Percentiles rank a stretch among this genome's conserved stretches.
Conservation (phyloP, 345 rosid genomes). For the Syzygium grande region DNA sequence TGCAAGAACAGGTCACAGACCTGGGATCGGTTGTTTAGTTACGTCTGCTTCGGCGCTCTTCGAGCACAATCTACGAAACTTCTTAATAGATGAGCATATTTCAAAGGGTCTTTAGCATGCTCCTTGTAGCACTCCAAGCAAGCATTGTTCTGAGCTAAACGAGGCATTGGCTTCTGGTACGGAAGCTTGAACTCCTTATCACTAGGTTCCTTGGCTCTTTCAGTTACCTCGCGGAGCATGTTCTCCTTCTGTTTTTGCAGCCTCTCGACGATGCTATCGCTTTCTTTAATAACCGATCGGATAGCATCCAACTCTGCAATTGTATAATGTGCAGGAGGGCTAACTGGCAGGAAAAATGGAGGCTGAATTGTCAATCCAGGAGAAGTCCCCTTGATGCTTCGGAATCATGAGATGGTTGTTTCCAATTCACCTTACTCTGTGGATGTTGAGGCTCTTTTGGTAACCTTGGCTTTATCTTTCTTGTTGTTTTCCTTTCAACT, state of each 20-base stretch:
- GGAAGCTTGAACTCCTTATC: constrained; percentile 91
- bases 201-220: constrained; percentile 68
- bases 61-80: constrained; percentile 65
- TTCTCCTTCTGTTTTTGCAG: constrained; percentile 60
- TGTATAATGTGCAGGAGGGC: constrained; percentile 17
- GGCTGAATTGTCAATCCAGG: constrained; percentile 49
- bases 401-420: constrained; percentile 30
- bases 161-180: constrained; percentile 71
- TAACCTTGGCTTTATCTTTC: constrained; percentile 45
- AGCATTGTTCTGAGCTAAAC: constrained; percentile 61
- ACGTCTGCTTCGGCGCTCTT: not conserved
- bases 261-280: constrained; percentile 65
- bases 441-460: constrained; percentile 19
- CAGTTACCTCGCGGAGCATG: constrained; percentile 57
- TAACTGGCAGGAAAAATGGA: constrained; percentile 27
- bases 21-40: not conserved
- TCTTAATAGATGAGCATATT: constrained; percentile 47
- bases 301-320: constrained; percentile 61
- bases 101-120: constrained; percentile 38
- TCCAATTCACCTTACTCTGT: constrained; percentile 31
- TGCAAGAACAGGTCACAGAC: not conserved
- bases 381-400: too few relatives aligned
- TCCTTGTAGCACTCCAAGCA: constrained; percentile 79
- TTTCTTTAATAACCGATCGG: constrained; percentile 46
- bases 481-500: constrained; percentile 34